Conservation (phyloP, 2,329 filamentous ascomycete genomes). For the Talaromyces amestolkiae region DNA sequence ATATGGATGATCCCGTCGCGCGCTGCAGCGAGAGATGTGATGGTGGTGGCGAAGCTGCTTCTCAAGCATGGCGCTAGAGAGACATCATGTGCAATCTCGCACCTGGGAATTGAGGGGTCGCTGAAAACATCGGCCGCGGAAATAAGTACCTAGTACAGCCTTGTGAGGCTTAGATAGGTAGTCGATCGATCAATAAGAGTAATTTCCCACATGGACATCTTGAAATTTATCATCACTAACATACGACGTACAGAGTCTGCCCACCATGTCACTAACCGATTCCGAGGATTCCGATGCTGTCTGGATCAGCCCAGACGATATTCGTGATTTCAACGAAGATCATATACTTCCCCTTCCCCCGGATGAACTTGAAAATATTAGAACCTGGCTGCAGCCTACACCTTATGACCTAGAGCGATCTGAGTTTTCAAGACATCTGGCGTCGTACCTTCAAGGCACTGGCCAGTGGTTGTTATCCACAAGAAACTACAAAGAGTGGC, state of each 20-base stretch:
- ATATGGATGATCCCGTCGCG: neutral
- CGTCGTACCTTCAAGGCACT: slow-evolving; percentile 15
- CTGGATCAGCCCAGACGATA: slow-evolving; percentile 5
- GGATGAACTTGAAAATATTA: slow-evolving; percentile 2
- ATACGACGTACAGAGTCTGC: neutral
- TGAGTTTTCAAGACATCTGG: slow-evolving; percentile 18
- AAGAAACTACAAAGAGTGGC: slow-evolving; percentile 18
- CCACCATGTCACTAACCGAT: neutral
- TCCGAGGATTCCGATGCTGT: slow-evolving; percentile 3
- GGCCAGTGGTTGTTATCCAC: slow-evolving; percentile 18
- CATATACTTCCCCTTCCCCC: slow-evolving; percentile 10
- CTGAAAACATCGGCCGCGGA: neutral
- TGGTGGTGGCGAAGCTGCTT: neutral
- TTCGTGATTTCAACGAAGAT: slow-evolving; percentile 10
- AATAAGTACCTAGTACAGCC: neutral
- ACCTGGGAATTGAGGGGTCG: neutral
- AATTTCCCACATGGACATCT: neutral
- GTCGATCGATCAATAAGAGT: neutral
- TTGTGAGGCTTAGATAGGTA: neutral
- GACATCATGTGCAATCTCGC: neutral
- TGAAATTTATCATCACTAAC: neutral
- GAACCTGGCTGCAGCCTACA: slow-evolving; percentile 20
- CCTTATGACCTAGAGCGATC: slow-evolving; percentile 14
- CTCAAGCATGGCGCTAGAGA: neutral
- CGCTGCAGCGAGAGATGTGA: neutral